Percentiles rank a stretch among this genome's conserved stretches.
Evolutionary conservation across 306 rosid genomes (phyloP).

Genomic region (Quercus engelmannii): DNA sequence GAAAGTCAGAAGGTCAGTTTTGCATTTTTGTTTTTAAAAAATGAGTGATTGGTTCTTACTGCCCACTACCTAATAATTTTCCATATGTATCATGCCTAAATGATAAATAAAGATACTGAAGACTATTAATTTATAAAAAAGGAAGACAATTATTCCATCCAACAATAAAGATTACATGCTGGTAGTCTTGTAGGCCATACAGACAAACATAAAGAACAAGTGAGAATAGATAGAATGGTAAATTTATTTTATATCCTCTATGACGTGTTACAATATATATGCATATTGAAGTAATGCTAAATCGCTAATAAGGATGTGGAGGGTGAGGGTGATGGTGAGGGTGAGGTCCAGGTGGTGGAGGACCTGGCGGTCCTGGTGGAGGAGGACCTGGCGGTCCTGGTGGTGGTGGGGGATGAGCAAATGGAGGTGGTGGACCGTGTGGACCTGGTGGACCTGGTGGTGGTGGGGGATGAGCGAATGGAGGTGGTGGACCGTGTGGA

Average conservation of each 20-base stretch:
- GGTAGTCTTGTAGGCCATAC: background rate
- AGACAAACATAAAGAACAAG: background rate
- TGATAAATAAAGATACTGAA: too few relatives aligned
- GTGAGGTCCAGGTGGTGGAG: background rate
- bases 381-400: background rate
- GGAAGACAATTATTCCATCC: background rate
- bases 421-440: background rate
- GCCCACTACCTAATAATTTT: too few relatives aligned
- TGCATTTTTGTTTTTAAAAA: too few relatives aligned
- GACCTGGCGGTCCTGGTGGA: background rate
- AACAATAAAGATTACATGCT: background rate
- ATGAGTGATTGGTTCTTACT: too few relatives aligned
- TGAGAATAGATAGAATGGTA: background rate
- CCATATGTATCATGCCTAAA: too few relatives aligned
- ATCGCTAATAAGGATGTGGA: background rate
- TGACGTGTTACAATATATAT: background rate
- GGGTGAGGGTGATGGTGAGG: background rate
- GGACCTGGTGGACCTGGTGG: background rate
- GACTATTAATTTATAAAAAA: too few relatives aligned
- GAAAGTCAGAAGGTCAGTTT: too few relatives aligned
- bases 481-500: background rate
- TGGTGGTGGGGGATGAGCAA: slow-evolving; percentile 2
- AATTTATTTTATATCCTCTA: background rate
- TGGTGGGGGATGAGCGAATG: background rate
- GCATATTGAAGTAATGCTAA: background rate